Evolutionary conservation across 106 monocot genomes (phyloP).

Genomic region (Ottelia alismoides): DNA sequence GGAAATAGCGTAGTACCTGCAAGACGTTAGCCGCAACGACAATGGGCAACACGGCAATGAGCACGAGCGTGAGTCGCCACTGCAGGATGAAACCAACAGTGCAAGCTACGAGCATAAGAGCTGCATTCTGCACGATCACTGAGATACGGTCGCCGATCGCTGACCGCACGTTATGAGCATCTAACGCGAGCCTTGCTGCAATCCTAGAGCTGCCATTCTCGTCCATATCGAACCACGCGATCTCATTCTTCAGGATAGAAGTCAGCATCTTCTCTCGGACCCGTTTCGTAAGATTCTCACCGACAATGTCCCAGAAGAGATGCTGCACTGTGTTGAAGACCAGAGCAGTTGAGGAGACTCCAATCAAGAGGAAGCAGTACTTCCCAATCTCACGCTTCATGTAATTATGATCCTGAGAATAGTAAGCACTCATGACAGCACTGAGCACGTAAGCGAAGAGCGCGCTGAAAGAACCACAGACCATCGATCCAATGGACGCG

Average conservation of each 20-base stretch:
- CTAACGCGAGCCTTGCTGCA: slow-evolving; percentile 40
- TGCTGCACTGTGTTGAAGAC: slow-evolving; percentile 77
- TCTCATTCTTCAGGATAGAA: slow-evolving; percentile 46
- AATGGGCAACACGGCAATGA: slow-evolving; percentile 63
- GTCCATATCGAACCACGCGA: slow-evolving; percentile 72
- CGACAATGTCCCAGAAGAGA: slow-evolving; percentile 75
- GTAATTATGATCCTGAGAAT: slow-evolving; percentile 35
- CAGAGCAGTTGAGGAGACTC: slow-evolving; percentile 52
- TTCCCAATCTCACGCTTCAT: slow-evolving; percentile 62
- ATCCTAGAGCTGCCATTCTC: slow-evolving; percentile 59
- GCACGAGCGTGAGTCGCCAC: slow-evolving; percentile 76
- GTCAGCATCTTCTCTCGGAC: slow-evolving; percentile 67
- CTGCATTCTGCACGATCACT: slow-evolving; percentile 70
- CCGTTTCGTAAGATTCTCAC: slow-evolving; percentile 61
- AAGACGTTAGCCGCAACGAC: slow-evolving; percentile 63
- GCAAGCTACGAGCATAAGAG: slow-evolving; percentile 71
- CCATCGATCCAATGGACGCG: slow-evolving; percentile 61
- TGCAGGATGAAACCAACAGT: slow-evolving; percentile 66
- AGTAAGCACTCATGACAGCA: slow-evolving; percentile 63
- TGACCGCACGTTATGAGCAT: slow-evolving; percentile 61
- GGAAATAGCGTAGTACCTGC: slow-evolving; percentile 46
- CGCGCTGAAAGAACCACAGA: slow-evolving; percentile 66
- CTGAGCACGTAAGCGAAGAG: slow-evolving; percentile 80
- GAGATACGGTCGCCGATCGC: slow-evolving; percentile 72
- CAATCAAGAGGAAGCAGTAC: slow-evolving; percentile 68